Conservation (phyloP, 2,329 filamentous ascomycete genomes). For the Elsinoe fawcettii region DNA sequence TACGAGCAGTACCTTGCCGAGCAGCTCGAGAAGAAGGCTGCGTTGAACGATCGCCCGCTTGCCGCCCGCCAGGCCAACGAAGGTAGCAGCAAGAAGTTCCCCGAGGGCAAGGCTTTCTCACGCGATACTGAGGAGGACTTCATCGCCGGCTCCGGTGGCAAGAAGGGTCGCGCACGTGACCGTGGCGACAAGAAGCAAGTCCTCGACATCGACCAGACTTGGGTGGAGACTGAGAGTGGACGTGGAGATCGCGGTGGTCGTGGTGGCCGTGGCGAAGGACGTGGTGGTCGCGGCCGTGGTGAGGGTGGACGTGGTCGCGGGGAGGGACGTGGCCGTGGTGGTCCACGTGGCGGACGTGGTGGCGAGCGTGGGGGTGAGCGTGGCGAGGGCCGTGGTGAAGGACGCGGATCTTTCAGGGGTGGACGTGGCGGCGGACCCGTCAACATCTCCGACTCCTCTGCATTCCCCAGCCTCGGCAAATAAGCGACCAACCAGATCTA, state of each 20-base stretch:
- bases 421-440: constrained; percentile 28
- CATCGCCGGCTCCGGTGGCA: constrained; percentile 65
- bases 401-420: constrained; percentile 22
- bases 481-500: constrained; percentile 9
- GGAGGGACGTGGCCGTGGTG: constrained; percentile 30
- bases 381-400: constrained; percentile 31
- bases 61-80: constrained; percentile 87
- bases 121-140: constrained; percentile 58
- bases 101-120: constrained; percentile 62
- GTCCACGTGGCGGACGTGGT: constrained; percentile 46
- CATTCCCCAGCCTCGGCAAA: constrained; percentile 40
- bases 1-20: constrained; percentile 82
- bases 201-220: constrained; percentile 77
- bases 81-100: constrained; percentile 92
- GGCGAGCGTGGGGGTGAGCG: constrained; percentile 42
- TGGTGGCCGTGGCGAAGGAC: constrained; percentile 46
- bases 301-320: constrained; percentile 30
- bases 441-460: constrained; percentile 43
- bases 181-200: constrained; percentile 77
- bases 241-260: constrained; percentile 44
- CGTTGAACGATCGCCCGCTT: constrained; percentile 55
- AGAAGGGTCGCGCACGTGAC: constrained; percentile 75
- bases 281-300: constrained; percentile 38
- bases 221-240: constrained; percentile 45
- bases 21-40: constrained; percentile 66